Evolutionary conservation across 2,329 filamentous ascomycete species (phyloP).

Genomic region (Cryphonectria parasitica): DNA sequence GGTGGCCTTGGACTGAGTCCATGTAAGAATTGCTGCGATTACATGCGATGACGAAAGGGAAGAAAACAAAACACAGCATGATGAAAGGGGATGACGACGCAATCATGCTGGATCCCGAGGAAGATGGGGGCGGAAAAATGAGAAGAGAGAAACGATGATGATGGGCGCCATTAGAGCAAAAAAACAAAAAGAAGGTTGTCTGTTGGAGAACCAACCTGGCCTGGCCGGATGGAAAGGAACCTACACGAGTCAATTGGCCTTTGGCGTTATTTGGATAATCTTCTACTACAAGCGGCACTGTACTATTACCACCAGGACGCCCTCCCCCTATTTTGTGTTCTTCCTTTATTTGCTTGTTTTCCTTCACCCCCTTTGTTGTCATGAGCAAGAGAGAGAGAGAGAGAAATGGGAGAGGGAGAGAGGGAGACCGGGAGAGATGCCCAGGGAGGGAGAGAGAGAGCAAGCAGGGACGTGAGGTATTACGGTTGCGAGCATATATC

Average conservation of each 20-base stretch:
- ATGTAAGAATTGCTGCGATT: conserved; percentile 16
- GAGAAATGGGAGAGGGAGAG: too few relatives aligned
- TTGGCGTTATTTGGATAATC: conserved; percentile 26
- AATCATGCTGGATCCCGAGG: not conserved
- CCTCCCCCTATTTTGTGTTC: not conserved
- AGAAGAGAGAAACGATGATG: not conserved
- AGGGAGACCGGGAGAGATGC: not conserved
- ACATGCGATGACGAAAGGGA: conserved; percentile 8
- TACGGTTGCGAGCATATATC: conserved; percentile 21
- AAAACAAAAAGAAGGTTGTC: not conserved
- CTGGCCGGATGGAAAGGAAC: not conserved
- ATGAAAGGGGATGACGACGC: not conserved
- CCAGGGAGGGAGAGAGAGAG: not conserved
- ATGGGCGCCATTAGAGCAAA: not conserved
- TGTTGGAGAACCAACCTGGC: not conserved
- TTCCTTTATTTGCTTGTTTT: not conserved
- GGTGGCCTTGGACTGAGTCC: conserved; percentile 23
- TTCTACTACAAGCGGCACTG: conserved; percentile 10
- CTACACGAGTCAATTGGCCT: conserved; percentile 13
- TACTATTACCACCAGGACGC: not conserved
- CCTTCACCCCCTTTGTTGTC: not conserved
- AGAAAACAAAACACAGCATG: not conserved
- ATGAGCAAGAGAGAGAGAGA: not conserved
- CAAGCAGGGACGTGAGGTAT: not conserved
- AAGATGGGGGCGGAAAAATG: not conserved